Base-by-base conservation (phyloP, 305 asterid species). In the Fraxinus platypoda region DNA sequence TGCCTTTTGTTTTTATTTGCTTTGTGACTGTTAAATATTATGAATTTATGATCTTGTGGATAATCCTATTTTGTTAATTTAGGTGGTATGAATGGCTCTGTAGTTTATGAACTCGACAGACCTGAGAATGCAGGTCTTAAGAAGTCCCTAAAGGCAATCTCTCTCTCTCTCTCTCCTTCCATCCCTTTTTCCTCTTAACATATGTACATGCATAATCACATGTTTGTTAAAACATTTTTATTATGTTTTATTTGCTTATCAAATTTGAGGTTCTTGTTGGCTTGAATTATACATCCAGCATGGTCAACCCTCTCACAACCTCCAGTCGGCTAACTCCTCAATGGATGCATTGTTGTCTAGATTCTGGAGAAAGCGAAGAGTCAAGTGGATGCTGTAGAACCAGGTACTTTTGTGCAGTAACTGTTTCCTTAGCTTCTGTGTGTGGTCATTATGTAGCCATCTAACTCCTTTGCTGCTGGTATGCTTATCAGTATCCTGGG, bases 1-100 rank as follows among this genome's bases (percentile, higher is more conserved):
- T 76, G 34, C 62, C 31, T 35, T 78, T 30, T 3, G 2, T 25
- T 28, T 64, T 28, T 31, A 2, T 31, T 35, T 6, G 19, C 19
- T 46, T 6, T 52, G 66, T 81, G 49, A 5, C 9, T 71, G 17
- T 35, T 57, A 59, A 64, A 62, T 35, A 26, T 19, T 49, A 78
- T 70, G 78, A 13, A 3, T 13, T 46, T 41, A 41, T 41, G 49
- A 41, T 64, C 78, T 71, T 37, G 8, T 30, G 52, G 77, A 74
- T 86, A 49, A 78, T 76, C 5, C 21, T 35, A 43, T 38, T 73
- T 81, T 73, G 31, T 85, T 76, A 25, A 79, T 74, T 79, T 83
- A 94, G 97, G 99, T 85, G 99, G 98, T 81, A 93, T 94, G 99
- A 95, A 94, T 86, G 99, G 99, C 66, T 95, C 97, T 8, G 89